phyloP scores from a whole-genome alignment of 495 filamentous ascomycete genomes.

The Astrothelium subdiscretum region DNA sequence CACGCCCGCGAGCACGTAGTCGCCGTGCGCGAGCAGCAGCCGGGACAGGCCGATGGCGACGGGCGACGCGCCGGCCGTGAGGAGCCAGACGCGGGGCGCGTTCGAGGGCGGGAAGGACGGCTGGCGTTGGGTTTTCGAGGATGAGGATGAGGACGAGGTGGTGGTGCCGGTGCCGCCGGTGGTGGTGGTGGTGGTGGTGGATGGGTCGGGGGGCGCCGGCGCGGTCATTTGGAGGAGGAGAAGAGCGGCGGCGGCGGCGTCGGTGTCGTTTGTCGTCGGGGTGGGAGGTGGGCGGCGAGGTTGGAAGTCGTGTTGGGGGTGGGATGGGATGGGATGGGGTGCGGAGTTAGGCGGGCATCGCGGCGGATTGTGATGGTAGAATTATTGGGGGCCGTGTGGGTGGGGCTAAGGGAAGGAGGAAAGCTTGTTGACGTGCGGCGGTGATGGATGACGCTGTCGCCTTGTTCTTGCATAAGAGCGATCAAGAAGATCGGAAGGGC shows the following conservation, averaged over 20 bases:
- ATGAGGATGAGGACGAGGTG: not conserved
- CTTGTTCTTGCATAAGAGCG: not conserved
- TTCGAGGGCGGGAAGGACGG: slow-evolving; percentile 47
- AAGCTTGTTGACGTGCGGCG: not conserved
- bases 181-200: not conserved
- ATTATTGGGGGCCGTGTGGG: too few species aligned
- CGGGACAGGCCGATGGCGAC: slow-evolving; percentile 60
- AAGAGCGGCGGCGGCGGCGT: not conserved
- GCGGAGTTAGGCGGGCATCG: not conserved
- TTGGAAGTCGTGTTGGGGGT: not conserved
- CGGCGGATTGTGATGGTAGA: not conserved
- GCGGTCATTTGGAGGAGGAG: not conserved
- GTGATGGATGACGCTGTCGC: too few species aligned
- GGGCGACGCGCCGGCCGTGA: slow-evolving; percentile 75
- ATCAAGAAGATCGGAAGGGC: not conserved
- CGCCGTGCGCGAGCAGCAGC: slow-evolving; percentile 71
- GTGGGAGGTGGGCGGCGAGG: not conserved
- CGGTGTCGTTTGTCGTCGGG: not conserved
- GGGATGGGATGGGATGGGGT: not conserved
- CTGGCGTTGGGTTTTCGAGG: slow-evolving; percentile 19
- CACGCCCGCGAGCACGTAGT: slow-evolving; percentile 70
- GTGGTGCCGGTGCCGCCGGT: not conserved
- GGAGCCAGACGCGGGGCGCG: slow-evolving; percentile 67
- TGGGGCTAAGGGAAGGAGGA: too few species aligned
- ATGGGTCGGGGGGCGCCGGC: not conserved